These are phyloP conservation scores for Spiromastix sp. DNA, from an alignment of 2,329 filamentous ascomycete species.

Conservation along the genomic window DNA sequence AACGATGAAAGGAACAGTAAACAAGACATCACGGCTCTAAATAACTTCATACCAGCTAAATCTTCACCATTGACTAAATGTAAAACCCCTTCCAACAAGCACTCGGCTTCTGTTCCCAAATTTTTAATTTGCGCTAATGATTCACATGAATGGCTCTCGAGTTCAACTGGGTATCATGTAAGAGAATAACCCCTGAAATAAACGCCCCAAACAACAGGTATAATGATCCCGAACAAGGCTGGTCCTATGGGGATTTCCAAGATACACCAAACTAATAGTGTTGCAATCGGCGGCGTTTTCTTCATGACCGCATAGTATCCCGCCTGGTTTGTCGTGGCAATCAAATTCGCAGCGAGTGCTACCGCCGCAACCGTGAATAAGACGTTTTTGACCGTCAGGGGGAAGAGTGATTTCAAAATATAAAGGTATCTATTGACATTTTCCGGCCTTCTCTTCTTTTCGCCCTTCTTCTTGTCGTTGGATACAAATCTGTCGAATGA, in stretches of 20 bases:
- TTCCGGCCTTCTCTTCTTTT: slow-evolving; percentile 1
- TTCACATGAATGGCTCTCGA: too few relatives aligned
- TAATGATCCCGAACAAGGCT: slow-evolving; percentile 46
- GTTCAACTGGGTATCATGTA: too few relatives aligned
- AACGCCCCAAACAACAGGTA: slow-evolving; percentile 41
- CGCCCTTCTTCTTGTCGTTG: not conserved
- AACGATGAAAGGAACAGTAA: too few relatives aligned
- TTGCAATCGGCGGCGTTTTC: slow-evolving; percentile 75
- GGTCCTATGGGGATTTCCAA: slow-evolving; percentile 68
- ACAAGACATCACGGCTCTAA: too few relatives aligned
- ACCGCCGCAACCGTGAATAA: slow-evolving; percentile 25
- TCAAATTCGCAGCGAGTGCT: slow-evolving; percentile 62
- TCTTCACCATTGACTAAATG: too few relatives aligned
- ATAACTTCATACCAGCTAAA: too few relatives aligned
- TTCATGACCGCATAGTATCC: slow-evolving; percentile 88
- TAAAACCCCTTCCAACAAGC: too few relatives aligned
- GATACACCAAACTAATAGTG: slow-evolving; percentile 87
- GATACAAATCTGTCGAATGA: slow-evolving; percentile 13
- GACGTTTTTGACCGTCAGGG: slow-evolving; percentile 22
- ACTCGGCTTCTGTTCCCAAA: too few relatives aligned
- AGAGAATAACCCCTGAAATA: slow-evolving; percentile 50
- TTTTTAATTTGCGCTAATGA: too few relatives aligned
- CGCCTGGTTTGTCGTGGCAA: slow-evolving; percentile 68
- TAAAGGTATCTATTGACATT: slow-evolving; percentile 7
- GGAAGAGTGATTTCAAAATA: slow-evolving; percentile 22